Base-by-base conservation (phyloP, 1,284 basidiomycete species). In the Mycena sp. region DNA sequence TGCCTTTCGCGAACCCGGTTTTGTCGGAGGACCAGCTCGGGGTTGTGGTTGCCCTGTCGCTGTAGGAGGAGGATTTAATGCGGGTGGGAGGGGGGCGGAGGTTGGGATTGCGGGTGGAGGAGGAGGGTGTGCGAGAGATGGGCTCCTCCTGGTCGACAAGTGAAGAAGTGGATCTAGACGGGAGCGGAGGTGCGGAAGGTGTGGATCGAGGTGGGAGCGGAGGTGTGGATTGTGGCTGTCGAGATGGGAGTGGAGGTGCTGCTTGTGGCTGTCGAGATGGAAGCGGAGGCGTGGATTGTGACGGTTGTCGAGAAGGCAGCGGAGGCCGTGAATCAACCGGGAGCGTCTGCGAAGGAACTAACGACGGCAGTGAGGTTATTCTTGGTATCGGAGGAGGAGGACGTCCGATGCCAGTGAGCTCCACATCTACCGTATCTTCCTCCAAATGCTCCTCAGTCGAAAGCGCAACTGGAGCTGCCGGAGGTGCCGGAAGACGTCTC, bases 71-170 rank as follows among this genome's bases (percentile, higher is more conserved):
- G 46, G 60, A 62, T 41, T 52, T 53, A 9, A 44, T 29, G 61
- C 61, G 61, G 19, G 44, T 58, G 43, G 61, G 61, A n/a, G 61
- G 61, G 35, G 61, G 61, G 19, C 49, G 61, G 35, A 63, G 61
- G 50, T 44, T 40, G 41, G 54, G 32, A 25, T 62, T 62, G 28
- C 61, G 61, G 48, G 41, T 40, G 29, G 60, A 51, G 60, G 60
- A 56, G 40, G 59, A 41, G 58, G 41, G 35, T 37, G 45, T 37
- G 38, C 44, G 45, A 44, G 60, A 51, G 49, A 43, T 17, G 54
- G 54, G 32, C 40, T 56, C 60, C 25, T 51, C 53, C 25, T 51
- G 45, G 30, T 62, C 60, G 53, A 50, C 59, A 38, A 61, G 52
- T 10, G 58, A 35, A 28, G 52, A 35, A 28, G 52, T 56, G 43